Base-by-base conservation (phyloP, 257 asterid species). In the Solanum pinnatisectum region DNA sequence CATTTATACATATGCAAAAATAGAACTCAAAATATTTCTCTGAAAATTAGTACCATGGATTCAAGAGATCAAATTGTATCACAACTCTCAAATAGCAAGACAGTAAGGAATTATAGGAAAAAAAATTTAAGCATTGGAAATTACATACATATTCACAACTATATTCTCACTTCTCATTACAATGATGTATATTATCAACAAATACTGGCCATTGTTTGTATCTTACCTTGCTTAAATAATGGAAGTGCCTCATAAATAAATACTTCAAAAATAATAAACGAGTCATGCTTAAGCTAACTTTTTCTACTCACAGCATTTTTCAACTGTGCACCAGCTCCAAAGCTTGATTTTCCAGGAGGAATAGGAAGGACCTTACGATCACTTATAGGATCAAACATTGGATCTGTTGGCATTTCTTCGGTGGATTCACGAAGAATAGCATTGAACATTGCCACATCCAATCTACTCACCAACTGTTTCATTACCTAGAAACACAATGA, bases 371-470 rank as follows among this genome's bases (percentile, higher is more conserved):
- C 98, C 78, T 91, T 90, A 52, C 94, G 86, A 86, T 96, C 95
- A 87, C 94, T 90, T 63, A 96, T 95, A 88, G 99, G 99, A 92
- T 96, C 98, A 72, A 98, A 96, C 60, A 94, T 88, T 30, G 99
- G 99, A 93, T 96, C 98, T 22, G 98, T 94, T 13, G 98, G 97
- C 97, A 95, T 93, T 56, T 93, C 98, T 88, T 93, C 93, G 9
- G 92, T 93, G 82, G 97, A 93, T 87, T 93, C 95, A 11, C 98
- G 99, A 72, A 96, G 95, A 89, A 95, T 95, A 72, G 99, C 98
- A 59, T 96, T 96, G 96, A 96, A 95, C 98, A 96, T 96, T 46
- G 98, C 98, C 78, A 95, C 95, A 39, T 96, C 99, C 76, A 96
- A 93, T 90, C 98, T 91, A 84, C 90, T 93, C 87, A 96, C 98